Conservation (phyloP, 2,329 filamentous ascomycete genomes). For the Epicoccum nigrum region DNA sequence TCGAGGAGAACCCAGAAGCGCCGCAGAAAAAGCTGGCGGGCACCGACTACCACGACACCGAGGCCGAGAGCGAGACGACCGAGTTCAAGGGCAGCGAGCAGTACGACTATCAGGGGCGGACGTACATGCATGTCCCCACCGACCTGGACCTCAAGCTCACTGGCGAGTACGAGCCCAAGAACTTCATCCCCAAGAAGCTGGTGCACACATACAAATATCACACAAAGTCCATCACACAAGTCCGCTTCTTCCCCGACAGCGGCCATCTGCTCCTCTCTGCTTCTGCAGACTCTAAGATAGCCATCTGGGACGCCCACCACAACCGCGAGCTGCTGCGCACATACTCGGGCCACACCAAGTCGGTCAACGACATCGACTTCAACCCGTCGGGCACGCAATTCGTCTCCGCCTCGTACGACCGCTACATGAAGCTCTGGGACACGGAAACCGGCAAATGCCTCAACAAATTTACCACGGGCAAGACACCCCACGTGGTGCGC, state of each 20-base stretch:
- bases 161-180: constrained; percentile 80
- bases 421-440: constrained; percentile 97
- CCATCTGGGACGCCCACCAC: constrained; percentile 95
- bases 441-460: constrained; percentile 92
- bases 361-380: constrained; percentile 88
- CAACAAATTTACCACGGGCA: constrained; percentile 87
- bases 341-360: constrained; percentile 90
- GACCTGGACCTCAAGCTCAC: constrained; percentile 59
- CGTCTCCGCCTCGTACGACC: constrained; percentile 89
- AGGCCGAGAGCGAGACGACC: constrained; percentile 70
- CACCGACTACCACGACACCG: constrained; percentile 57
- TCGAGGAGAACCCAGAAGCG: constrained; percentile 62
- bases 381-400: constrained; percentile 82
- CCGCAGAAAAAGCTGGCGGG: constrained; percentile 66
- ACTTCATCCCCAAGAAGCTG: constrained; percentile 93
- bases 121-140: constrained; percentile 96
- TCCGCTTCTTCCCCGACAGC: constrained; percentile 87
- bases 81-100: constrained; percentile 83
- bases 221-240: constrained; percentile 81
- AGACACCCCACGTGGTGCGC: constrained; percentile 91
- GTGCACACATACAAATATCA: constrained; percentile 88
- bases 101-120: constrained; percentile 92
- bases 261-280: constrained; percentile 89
- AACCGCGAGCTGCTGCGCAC: constrained; percentile 84
- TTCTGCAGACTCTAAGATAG: constrained; percentile 88